phyloP scores from a whole-genome alignment of 371 early-diverging fungal genomes.

The Mucor racemosus region DNA sequence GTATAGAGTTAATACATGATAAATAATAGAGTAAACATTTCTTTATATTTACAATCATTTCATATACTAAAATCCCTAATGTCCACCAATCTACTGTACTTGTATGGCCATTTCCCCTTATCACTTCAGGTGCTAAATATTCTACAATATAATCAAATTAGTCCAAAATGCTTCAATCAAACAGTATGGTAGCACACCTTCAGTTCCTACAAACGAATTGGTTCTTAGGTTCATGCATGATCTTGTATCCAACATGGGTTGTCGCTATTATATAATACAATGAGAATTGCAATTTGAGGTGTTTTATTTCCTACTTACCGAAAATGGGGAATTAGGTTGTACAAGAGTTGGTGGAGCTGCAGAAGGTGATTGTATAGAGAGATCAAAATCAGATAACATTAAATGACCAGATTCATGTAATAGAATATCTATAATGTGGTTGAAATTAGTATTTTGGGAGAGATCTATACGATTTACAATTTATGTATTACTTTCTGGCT shows the following conservation, averaged over 20 bases:
- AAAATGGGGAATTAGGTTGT: constrained; percentile 59
- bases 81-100: constrained; percentile 98
- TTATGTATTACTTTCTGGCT: constrained; percentile 86
- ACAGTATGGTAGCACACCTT: constrained; percentile 46
- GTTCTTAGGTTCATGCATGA: constrained; percentile 83
- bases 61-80: constrained; percentile 93
- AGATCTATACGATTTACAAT: no score
- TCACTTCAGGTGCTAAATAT: constrained; percentile 93
- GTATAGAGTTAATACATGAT: no score
- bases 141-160: constrained; percentile 51
- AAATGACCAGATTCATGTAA: constrained; percentile 83
- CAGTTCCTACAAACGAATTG: constrained; percentile 94
- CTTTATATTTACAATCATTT: constrained; percentile 76
- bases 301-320: constrained; percentile 35
- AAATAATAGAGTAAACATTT: not conserved
- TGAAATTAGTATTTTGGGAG: constrained; percentile 53
- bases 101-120: constrained; percentile 84
- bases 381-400: constrained; percentile 90
- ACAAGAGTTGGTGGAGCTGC: constrained; percentile 86
- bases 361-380: constrained; percentile 84
- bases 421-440: constrained; percentile 86
- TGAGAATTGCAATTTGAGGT: not conserved
- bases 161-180: not conserved
- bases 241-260: constrained; percentile 78
- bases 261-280: constrained; percentile 15